These are phyloP conservation scores for Cercospora canescens DNA, from an alignment of 2,329 filamentous ascomycete species.

Conservation along the genomic window DNA sequence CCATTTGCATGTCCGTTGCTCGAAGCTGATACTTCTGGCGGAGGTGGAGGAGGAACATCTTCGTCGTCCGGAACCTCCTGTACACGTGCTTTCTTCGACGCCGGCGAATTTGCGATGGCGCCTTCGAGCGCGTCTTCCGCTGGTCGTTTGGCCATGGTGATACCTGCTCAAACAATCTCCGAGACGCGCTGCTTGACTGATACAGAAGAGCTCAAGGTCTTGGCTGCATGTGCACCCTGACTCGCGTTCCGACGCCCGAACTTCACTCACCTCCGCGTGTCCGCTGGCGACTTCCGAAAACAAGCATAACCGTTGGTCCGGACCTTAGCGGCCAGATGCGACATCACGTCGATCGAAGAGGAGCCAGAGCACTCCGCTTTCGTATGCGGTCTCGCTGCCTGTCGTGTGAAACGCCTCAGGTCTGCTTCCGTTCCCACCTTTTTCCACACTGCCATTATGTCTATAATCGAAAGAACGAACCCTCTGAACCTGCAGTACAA, in stretches of 20 bases:
- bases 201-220: slow-evolving; percentile 1
- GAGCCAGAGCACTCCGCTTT: neutral
- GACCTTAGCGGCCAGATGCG: neutral
- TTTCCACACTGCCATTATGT: slow-evolving; percentile 15
- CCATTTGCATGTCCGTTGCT: slow-evolving; percentile 29
- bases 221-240: slow-evolving; percentile 5
- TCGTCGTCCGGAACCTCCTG: slow-evolving; percentile 44
- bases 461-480: slow-evolving; percentile 21
- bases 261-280: slow-evolving; percentile 1
- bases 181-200: neutral
- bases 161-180: neutral
- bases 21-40: slow-evolving; percentile 16
- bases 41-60: slow-evolving; percentile 30
- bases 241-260: neutral
- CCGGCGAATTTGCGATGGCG: slow-evolving; percentile 45
- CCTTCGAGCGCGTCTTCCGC: slow-evolving; percentile 49
- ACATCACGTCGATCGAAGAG: neutral
- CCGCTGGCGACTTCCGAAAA: neutral
- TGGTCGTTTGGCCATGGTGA: slow-evolving; percentile 48
- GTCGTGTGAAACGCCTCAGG: neutral
- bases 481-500: slow-evolving; percentile 26
- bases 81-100: slow-evolving; percentile 49
- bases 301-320: neutral
- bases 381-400: neutral
- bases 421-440: neutral